A percentile compares a stretch with the other conserved stretches of the same genome.
Evolutionary conservation across 345 rosid species (phyloP).

Genomic region (Gossypioides kirkii): DNA sequence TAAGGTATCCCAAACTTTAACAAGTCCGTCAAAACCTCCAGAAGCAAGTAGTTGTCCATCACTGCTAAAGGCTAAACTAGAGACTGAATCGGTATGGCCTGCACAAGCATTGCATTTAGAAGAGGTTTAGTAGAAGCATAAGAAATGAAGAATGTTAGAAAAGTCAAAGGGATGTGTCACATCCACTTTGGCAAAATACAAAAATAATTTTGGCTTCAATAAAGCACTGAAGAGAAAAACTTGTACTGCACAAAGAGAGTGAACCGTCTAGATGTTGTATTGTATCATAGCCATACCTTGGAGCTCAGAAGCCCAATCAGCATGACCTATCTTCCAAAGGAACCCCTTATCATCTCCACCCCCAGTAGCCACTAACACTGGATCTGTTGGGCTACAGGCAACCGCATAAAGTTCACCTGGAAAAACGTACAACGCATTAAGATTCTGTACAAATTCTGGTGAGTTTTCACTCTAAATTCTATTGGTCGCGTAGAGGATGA

Average conservation of each 20-base stretch:
- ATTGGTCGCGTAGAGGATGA: neutral
- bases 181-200: neutral
- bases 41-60: slow-evolving; percentile 81
- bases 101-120: slow-evolving; percentile 20
- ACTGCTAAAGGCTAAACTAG: slow-evolving; percentile 63
- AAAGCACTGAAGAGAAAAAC: neutral
- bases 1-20: slow-evolving; percentile 67
- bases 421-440: neutral
- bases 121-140: neutral
- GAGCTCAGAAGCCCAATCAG: slow-evolving; percentile 84
- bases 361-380: slow-evolving; percentile 83
- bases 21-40: slow-evolving; percentile 73
- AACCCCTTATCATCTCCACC: slow-evolving; percentile 82
- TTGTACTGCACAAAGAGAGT: neutral
- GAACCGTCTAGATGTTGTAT: neutral
- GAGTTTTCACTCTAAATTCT: neutral
- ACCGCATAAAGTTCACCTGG: slow-evolving; percentile 75
- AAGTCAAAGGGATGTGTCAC: neutral
- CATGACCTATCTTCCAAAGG: slow-evolving; percentile 82
- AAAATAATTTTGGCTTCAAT: neutral
- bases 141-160: neutral
- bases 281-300: slow-evolving; percentile 29
- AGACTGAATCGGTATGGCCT: slow-evolving; percentile 85
- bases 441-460: neutral
- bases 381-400: slow-evolving; percentile 76